These are phyloP conservation scores for Mycena polygramma DNA, from an alignment of 768 basidiomycete species.

Conservation along the genomic window DNA sequence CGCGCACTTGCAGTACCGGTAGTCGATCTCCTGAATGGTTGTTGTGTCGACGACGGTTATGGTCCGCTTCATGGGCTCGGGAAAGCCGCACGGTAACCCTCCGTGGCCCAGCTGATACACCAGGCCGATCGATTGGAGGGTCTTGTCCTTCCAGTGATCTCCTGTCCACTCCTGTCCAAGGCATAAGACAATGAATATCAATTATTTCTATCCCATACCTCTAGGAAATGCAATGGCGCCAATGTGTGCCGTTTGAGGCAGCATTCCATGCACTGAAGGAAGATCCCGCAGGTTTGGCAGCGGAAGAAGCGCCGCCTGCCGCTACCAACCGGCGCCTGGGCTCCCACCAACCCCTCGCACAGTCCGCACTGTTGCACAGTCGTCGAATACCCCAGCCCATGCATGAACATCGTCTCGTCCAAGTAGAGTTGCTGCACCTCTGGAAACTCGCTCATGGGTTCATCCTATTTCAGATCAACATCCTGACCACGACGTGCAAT, in stretches of 20 bases:
- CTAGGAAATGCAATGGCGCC: background rate
- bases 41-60: constrained; percentile 31
- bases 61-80: background rate
- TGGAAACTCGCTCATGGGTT: constrained; percentile 13
- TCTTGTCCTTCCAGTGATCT: constrained; percentile 11
- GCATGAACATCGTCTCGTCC: constrained; percentile 3
- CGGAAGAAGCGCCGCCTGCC: constrained; percentile 6
- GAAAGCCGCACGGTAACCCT: constrained; percentile 18
- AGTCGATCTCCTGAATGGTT: constrained; percentile 25
- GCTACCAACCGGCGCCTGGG: background rate
- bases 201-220: background rate
- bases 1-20: constrained; percentile 30
- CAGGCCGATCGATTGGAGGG: constrained; percentile 6
- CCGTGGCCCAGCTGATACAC: constrained; percentile 37
- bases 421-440: background rate
- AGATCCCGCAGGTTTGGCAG: constrained; percentile 17
- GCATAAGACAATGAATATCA: background rate
- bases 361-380: background rate
- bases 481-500: no score
- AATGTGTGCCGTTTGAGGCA: background rate
- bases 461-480: background rate
- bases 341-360: background rate
- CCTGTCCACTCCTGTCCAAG: constrained; percentile 33
- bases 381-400: constrained; percentile 12
- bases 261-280: constrained; percentile 19